A percentile compares a stretch with the other conserved stretches of the same genome.
These are phyloP conservation scores for Rhizopogon sp. DNA, from an alignment of 768 basidiomycete species.

Conservation along the genomic window DNA sequence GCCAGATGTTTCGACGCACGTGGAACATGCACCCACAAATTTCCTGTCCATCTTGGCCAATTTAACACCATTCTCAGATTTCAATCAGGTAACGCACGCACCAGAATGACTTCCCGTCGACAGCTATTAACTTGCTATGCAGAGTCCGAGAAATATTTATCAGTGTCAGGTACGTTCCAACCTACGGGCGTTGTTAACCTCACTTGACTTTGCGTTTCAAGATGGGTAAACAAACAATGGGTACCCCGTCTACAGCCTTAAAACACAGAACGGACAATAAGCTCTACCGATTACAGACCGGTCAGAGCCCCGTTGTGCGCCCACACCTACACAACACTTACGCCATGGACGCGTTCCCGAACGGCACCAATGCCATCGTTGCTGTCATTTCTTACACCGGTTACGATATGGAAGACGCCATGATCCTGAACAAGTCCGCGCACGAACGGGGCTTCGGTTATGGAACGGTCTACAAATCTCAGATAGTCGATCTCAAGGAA, in stretches of 20 bases:
- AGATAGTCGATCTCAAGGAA: conserved; percentile 86
- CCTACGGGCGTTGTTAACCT: background rate
- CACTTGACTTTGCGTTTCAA: conserved; percentile 25
- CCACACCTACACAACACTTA: conserved; percentile 89
- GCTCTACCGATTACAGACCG: conserved; percentile 91
- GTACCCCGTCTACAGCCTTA: conserved; percentile 90
- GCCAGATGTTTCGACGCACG: conserved; percentile 74
- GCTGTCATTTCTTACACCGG: conserved; percentile 99
- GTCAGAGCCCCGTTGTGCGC: conserved; percentile 92
- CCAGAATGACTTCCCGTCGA: background rate
- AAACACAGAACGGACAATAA: conserved; percentile 97
- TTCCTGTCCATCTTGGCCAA: conserved; percentile 97
- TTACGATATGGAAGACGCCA: conserved; percentile 99
- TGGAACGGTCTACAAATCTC: conserved; percentile 94
- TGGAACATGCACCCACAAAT: conserved; percentile 92
- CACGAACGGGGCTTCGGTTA: conserved; percentile 98
- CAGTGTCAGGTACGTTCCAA: conserved; percentile 71
- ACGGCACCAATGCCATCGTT: conserved; percentile 96
- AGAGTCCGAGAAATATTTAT: conserved; percentile 90
- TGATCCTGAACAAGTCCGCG: conserved; percentile 98
- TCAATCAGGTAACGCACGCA: conserved; percentile 72
- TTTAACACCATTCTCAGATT: conserved; percentile 97
- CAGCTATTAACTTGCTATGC: conserved; percentile 4
- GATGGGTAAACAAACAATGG: conserved; percentile 99
- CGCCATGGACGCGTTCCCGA: conserved; percentile 98